Evolutionary conservation across 495 filamentous ascomycete species (phyloP), one percentile per base, ranked within the genome.

Genomic region (Bathelium albidoporum): DNA sequence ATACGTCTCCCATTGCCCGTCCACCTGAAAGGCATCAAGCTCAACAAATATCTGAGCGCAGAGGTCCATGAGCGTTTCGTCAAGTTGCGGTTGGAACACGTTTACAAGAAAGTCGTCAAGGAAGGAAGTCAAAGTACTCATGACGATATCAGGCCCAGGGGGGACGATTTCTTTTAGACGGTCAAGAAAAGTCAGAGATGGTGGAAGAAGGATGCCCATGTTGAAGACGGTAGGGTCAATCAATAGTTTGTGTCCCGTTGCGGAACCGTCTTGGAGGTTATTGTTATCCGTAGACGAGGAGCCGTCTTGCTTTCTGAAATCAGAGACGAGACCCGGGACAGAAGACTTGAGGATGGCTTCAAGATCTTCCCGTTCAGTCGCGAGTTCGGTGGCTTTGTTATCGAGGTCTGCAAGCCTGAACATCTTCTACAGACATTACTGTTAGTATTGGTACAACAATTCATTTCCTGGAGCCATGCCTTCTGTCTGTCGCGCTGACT

Each of bases 91-190:
- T 62, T 93, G 88, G 78, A 99, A 99, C 39, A 97, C 92, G 69
- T 97, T 97, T 73, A 97, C 87, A 61, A 99, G 83, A 75, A 97
- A 97, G 72, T 99, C 95, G 72, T 99, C 94, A 12, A 99, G 82
- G 76, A 99, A 99, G 26, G 90, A 92, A 1, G 94, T 97, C 59
- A 97, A 73, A 1, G 90, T 95, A 72, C 85, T 89, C 64, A 88
- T 87, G 7, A 87, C 86, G 67, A 97, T 88, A 66, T 95, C 92
- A 0, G 91, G 81, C 61, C 81, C 86, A 18, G 86, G 81, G 2
- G 94, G 94, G 0, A 99, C 94, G 60, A 97, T 93, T 60, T 86
- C 88, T 73, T 94, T 95, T 16, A 99, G 78, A 5, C 90, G 83
- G 69, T 94, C 90, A 14, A 99, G 81, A 75, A 99, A 99, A 11